phyloP scores from a whole-genome alignment of 495 filamentous ascomycete species.

The Xylaria venustula region DNA sequence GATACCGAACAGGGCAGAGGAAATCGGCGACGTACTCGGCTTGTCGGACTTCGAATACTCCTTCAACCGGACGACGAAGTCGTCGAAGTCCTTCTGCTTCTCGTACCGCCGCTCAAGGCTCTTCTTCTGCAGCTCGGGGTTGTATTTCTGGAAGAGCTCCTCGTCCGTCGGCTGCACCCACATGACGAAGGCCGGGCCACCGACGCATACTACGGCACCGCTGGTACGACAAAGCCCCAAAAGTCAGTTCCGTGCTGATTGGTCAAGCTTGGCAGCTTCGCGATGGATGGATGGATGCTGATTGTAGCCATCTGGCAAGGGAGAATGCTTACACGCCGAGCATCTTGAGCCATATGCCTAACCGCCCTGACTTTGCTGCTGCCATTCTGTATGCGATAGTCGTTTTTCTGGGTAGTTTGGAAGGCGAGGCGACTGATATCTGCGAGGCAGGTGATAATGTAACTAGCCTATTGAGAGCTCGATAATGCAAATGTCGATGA shows the following conservation, averaged over 20 bases:
- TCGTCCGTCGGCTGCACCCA: constrained; percentile 85
- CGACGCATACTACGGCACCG: constrained; percentile 65
- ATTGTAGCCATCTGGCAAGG: not conserved
- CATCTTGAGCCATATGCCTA: constrained; percentile 44
- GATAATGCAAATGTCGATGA: constrained; percentile 19
- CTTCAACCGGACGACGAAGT: constrained; percentile 80
- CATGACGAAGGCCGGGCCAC: constrained; percentile 80
- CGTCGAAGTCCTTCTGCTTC: constrained; percentile 79
- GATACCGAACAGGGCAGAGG: not conserved
- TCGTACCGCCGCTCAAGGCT: constrained; percentile 71
- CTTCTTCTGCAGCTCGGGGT: constrained; percentile 84
- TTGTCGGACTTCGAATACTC: constrained; percentile 88
- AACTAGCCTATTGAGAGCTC: not conserved
- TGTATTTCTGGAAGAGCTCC: constrained; percentile 88
- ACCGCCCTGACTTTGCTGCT: constrained; percentile 22
- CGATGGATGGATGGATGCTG: not conserved
- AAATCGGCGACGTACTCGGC: constrained; percentile 53
- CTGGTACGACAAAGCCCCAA: constrained; percentile 41
- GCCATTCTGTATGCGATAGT: constrained; percentile 23
- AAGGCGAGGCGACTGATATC: not conserved
- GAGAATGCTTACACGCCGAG: constrained; percentile 55
- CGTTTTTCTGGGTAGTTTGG: too few species aligned
- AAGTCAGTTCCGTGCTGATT: constrained; percentile 19
- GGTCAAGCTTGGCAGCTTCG: not conserved
- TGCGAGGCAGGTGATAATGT: not conserved